These are phyloP conservation scores for Phytophthora cryptogea DNA, from an alignment of 352 stramenopile genomes.

Conservation along the genomic window DNA sequence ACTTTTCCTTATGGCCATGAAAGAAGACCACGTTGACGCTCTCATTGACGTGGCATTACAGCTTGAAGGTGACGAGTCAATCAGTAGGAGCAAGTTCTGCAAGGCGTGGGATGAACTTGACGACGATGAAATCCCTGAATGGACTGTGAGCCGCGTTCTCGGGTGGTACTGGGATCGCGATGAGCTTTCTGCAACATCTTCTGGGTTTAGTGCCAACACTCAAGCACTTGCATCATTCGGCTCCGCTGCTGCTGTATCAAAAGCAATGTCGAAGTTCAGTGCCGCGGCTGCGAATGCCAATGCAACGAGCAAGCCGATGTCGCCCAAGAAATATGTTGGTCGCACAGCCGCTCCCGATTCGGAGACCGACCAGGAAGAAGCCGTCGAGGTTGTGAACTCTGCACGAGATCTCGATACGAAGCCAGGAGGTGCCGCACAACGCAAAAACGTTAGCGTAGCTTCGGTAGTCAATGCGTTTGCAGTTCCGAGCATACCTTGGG, in stretches of 20 bases:
- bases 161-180: constrained; percentile 66
- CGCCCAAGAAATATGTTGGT: constrained; percentile 25
- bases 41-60: constrained; percentile 59
- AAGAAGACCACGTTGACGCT: constrained; percentile 65
- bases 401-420: constrained; percentile 39
- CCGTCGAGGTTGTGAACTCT: constrained; percentile 45
- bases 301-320: constrained; percentile 14
- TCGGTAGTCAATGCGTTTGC: constrained; percentile 22
- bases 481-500: constrained; percentile 23
- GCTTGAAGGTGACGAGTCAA: constrained; percentile 39
- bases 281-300: constrained; percentile 14
- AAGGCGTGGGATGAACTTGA: constrained; percentile 49
- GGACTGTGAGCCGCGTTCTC: constrained; percentile 45
- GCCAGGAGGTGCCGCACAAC: constrained; percentile 1
- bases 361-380: constrained; percentile 35
- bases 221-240: constrained; percentile 33
- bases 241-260: constrained; percentile 27
- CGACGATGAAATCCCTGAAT: constrained; percentile 41
- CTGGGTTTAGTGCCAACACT: constrained; percentile 21
- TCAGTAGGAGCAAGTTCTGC: constrained; percentile 45
- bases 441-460: constrained; percentile 3
- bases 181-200: constrained; percentile 15
- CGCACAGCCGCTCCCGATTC: constrained; percentile 12
- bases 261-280: constrained; percentile 32
- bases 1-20: constrained; percentile 55